phyloP scores from a whole-genome alignment of 225 moss, liverwort and hornwort genomes.

The Rhytidiadelphus loreus region DNA sequence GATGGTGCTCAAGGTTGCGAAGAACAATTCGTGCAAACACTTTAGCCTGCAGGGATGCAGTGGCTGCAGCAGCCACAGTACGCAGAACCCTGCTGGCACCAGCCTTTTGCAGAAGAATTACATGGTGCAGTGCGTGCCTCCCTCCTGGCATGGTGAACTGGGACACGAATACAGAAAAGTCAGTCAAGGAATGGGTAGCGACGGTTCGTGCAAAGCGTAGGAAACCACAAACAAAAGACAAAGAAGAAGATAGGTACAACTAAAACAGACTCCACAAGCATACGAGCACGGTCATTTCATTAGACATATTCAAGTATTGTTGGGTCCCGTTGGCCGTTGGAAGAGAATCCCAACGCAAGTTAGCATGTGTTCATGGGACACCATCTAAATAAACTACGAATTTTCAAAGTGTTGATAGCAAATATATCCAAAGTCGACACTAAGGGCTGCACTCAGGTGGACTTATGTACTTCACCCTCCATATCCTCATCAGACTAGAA shows the following conservation, averaged over 20 bases:
- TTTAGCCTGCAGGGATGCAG: conserved; percentile 70
- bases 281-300: background rate
- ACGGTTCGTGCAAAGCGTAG: background rate
- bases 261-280: background rate
- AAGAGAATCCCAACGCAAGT: background rate
- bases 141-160: conserved; percentile 98
- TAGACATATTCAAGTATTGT: background rate
- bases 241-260: background rate
- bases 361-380: background rate
- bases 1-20: conserved; percentile 10
- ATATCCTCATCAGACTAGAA: background rate
- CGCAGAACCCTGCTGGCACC: conserved; percentile 23
- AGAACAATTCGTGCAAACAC: conserved; percentile 43
- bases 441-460: background rate
- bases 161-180: background rate
- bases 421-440: background rate
- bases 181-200: background rate
- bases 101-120: conserved; percentile 68
- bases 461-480: background rate
- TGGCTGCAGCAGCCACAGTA: conserved; percentile 8
- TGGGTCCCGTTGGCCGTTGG: background rate
- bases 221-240: background rate
- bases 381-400: background rate
- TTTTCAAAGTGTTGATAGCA: background rate
- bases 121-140: conserved; percentile 85